Percentiles rank a stretch among this genome's conserved stretches.
Conservation (phyloP, 2,329 filamentous ascomycete species). For the Septoria linicola region DNA sequence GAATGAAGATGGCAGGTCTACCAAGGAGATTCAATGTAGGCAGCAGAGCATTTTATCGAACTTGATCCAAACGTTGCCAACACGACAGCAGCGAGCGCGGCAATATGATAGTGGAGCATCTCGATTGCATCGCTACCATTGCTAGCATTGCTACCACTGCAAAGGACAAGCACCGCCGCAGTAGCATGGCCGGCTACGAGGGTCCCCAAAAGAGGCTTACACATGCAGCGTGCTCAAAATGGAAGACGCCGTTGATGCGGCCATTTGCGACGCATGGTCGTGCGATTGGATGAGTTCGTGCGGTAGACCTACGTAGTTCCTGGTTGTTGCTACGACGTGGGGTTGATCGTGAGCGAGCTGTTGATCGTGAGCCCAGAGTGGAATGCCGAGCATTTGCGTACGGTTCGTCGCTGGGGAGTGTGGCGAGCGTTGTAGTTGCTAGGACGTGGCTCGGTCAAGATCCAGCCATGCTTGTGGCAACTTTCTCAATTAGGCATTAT, state of each 20-base stretch:
- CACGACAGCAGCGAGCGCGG: not conserved
- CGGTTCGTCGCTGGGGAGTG: no score
- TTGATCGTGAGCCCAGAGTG: no score
- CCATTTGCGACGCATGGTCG: not conserved
- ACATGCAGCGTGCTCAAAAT: not conserved
- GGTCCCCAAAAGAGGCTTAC: not conserved
- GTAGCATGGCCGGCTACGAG: no score
- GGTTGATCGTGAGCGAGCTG: no score
- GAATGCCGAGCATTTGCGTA: no score
- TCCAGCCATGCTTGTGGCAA: no score
- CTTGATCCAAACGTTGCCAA: not conserved
- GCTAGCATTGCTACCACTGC: not conserved
- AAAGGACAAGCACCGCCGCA: no score
- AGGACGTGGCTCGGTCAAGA: not conserved
- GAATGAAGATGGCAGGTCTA: conserved; percentile 5
- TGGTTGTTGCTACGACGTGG: no score
- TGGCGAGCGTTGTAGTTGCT: not conserved
- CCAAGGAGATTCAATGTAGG: not conserved
- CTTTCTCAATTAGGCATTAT: no score
- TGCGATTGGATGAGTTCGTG: no score
- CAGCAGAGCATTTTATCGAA: not conserved
- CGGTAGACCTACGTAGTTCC: no score
- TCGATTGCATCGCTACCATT: not conserved
- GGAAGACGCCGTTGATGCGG: not conserved
- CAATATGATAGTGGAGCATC: not conserved